Base-by-base conservation (phyloP, 352 stramenopile species). In the Phytophthora vignae region DNA sequence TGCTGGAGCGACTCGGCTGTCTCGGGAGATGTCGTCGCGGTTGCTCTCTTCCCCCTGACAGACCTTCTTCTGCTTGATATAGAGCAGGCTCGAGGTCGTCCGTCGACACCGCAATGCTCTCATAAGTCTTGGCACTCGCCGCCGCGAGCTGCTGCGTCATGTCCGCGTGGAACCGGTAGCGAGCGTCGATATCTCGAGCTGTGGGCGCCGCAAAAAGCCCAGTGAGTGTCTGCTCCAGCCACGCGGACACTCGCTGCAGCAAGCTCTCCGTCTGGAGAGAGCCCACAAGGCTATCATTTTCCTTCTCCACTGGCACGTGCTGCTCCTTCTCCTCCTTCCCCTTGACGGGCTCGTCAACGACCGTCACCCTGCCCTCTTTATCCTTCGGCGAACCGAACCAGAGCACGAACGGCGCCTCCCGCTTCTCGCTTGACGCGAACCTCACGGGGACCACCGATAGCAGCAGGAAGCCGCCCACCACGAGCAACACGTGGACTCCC, bases 61-160 rank as follows among this genome's bases (percentile, higher is more conserved):
- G 40, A 1, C 14, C 40, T 17, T 49, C 17, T 19, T n/a, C 40
- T 6, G 14, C 8, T 49, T n/a, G 40, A 49, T 21, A 17, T 17
- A 49, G 7, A n/a, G 40, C 3, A 15, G 14, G 14, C 40, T 53
- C 46, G n/a, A 66, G 33, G 10, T 75, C 77, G 2, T 84, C 70
- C 0, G 82, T 90, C 27, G 78, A 67, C 2, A 87, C 78, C 5
- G 60, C 74, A 42, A 92, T 82, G 48, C 81, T 89, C 36, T 88
- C 73, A 36, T 88, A 92, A 0, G 71, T 81, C 60, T 84, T 90
- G 9, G 27, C 36, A 44, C 42, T 52, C 19, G 38, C 44, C 25
- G 44, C 46, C 8, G 68, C 58, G 11, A 73, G 49, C 11, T 76
- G 69, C 53, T 76, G 64, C 5, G 69, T 73, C 44, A 81, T 59